Evolutionary conservation across 2,329 filamentous ascomycete genomes (phyloP), one percentile per base, ranked within the genome.

Genomic region (Penicillium sp.): DNA sequence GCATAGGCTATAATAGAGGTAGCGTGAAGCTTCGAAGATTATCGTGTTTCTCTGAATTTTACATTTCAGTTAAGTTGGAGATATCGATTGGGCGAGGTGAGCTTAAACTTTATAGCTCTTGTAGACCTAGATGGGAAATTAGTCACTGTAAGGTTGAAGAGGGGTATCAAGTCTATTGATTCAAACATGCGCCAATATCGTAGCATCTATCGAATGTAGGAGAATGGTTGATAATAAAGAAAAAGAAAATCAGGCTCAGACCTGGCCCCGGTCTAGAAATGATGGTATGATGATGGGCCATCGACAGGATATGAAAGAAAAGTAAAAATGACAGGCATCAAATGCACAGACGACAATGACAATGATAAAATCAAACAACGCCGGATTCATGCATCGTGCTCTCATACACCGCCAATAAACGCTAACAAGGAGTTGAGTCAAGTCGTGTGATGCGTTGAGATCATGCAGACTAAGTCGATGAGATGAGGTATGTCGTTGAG

Each of bases 81-180:
- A 34, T 34, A 34, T 34, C 31, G 18, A 34, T 34, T 18, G 16
- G 31, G 16, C 31, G 26, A 11, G 26, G 11, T 13, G 6, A 27
- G 2, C 11, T 13, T 27, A 4, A 10, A 10, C 9, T 11, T 16
- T 18, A 34, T 34, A 27, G 26, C 10, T 27, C 26, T 10, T 27
- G 4, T 27, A 27, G 4, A 27, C 26, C 26, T 9, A 27, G 26
- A 27, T 11, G 26, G 26, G 26, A 13, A 27, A 27, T 27, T 10
- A 13, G n/a, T n/a, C 11, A 29, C 11, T 8, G n/a, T n/a, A n/a
- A n/a, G 22, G 20, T 24, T 46, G 10, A 31, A 43, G 22, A 67
- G 51, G 44, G 62, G 50, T 56, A 59, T 55, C 55, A 57, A 60
- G 48, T 59, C 57, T 59, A 57, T 59, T 54, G 44, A 52, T 53